Evolutionary conservation across 495 filamentous ascomycete species (phyloP), one percentile per base, ranked within the genome.

Genomic region (Penicilliopsis zonata): DNA sequence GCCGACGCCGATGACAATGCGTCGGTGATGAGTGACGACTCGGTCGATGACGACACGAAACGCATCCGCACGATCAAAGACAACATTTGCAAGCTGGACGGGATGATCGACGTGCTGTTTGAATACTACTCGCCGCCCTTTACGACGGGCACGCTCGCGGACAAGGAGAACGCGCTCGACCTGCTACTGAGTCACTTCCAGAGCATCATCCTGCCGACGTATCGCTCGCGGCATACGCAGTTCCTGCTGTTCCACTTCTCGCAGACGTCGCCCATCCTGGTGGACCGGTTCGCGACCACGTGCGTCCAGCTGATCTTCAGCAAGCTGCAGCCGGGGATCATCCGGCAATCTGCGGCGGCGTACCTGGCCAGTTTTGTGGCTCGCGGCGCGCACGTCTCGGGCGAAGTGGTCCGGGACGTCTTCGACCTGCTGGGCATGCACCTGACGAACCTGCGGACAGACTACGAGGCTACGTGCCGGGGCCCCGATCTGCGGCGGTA

Each of bases 241-340:
- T 92, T 93, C 45, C 70, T 94, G 3, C 72, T 96, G 23, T 98
- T 98, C 62, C 87, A 93, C 55, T 93, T 93, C 46, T 78, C 81
- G 10, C 84, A 95, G 49, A 64, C 62, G 21, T 82, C 81, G 0
- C 74, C 80, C 2, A 58, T 60, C 22, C 72, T 94, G 17, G 74
- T 82, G 9, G 81, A 87, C 40, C 68, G 72, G 32, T 95, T 95
- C 46, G 78, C 80, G 18, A 73, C 77, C n/a, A 78, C 71, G 0
- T 84, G 86, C 37, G 70, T 86, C 16, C 59, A 78, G 22, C 61
- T 83, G n/a, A 65, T 79, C 22, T 72, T 76, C 38, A 69, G 75
- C 49, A 67, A 69, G 23, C 52, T 49, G 15, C 71, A 76, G 29
- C 70, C 85, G 1, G 67, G 72, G 7, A 67, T 84, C 22, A 53